Percentiles rank a stretch among this genome's conserved stretches.
These are phyloP conservation scores for Sporothrix inflata DNA, from an alignment of 2,329 filamentous ascomycete genomes.

Conservation along the genomic window DNA sequence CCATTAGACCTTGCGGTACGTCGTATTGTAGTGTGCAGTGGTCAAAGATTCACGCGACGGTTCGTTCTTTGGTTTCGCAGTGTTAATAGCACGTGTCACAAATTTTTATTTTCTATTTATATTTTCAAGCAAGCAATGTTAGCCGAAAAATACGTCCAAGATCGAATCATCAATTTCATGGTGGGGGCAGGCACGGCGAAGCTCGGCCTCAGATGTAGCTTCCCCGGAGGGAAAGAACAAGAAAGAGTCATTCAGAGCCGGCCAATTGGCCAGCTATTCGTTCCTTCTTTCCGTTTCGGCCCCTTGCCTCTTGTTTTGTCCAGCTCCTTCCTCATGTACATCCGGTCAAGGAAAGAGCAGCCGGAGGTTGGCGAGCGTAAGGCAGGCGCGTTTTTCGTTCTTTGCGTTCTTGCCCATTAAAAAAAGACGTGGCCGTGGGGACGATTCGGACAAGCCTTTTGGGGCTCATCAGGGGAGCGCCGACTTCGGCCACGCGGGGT, in stretches of 20 bases:
- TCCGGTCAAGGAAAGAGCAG: not conserved
- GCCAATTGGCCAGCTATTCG: not conserved
- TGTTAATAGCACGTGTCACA: not conserved
- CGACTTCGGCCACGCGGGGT: constrained; percentile 34
- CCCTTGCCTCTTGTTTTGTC: no score
- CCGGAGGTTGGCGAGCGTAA: not conserved
- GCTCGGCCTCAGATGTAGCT: not conserved
- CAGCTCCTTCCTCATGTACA: not conserved
- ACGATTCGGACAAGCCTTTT: not conserved
- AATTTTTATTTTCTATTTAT: not conserved
- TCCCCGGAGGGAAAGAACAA: not conserved
- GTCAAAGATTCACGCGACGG: no score
- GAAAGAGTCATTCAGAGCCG: not conserved
- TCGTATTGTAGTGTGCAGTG: no score
- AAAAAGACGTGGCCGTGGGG: not conserved
- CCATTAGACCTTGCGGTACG: no score
- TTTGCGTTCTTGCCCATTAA: not conserved
- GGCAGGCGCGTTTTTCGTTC: not conserved
- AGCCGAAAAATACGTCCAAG: not conserved
- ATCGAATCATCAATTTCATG: not conserved
- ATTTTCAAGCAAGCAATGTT: not conserved
- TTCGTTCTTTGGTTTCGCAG: not conserved
- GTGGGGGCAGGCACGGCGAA: not conserved
- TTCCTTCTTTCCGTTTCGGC: constrained; percentile 4
- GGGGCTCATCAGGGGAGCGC: not conserved